Evolutionary conservation across 2,329 filamentous ascomycete species (phyloP), one percentile per base, ranked within the genome.

Genomic region (Lachnellula occidentalis): DNA sequence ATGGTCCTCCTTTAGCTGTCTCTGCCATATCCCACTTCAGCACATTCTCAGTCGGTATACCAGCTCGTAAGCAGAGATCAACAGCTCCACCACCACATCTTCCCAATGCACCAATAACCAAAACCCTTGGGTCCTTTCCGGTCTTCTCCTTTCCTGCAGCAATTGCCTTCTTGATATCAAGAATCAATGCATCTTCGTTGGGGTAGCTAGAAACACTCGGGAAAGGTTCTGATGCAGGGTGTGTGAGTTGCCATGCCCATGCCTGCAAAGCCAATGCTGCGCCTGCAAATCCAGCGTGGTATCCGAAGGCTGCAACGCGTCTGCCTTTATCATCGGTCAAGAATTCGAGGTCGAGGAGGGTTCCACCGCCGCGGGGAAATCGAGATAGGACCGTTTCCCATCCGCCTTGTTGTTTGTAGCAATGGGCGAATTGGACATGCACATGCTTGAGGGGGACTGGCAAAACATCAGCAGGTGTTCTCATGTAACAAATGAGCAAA

Each of bases 331-430:
- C 81, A 62, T 95, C 87, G 39, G 82, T 81, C 37, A 96, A 77
- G 70, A 96, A 96, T 70, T 96, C 92, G 37, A 96, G 80, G 66
- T 96, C 92, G 56, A 91, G 82, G 14, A 96, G 81, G 0, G 82
- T 86, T 62, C 90, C 89, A 52, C 84, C 83, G 55, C 89, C 90
- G 22, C 83, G 80, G 27, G 87, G 80, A 71, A 91, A 96, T 53
- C 92, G 81, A 54, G 83, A 78, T n/a, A 96, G 82, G 5, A 90
- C 88, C 42, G 81, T 79, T 55, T 89, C 82, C 89, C 90, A 96
- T 27, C 86, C 87, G 27, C 74, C 82, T 73, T 94, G 90, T 62
- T 81, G 74, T 78, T 91, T 90, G 75, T 85, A 90, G 73, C 83
- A 86, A 69, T 90, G 86, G 37, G 81, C 81, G 66, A 91, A 90